Evolutionary conservation across 1,284 basidiomycete genomes (phyloP).

Genomic region (Apiotrichum veenhuisii): DNA sequence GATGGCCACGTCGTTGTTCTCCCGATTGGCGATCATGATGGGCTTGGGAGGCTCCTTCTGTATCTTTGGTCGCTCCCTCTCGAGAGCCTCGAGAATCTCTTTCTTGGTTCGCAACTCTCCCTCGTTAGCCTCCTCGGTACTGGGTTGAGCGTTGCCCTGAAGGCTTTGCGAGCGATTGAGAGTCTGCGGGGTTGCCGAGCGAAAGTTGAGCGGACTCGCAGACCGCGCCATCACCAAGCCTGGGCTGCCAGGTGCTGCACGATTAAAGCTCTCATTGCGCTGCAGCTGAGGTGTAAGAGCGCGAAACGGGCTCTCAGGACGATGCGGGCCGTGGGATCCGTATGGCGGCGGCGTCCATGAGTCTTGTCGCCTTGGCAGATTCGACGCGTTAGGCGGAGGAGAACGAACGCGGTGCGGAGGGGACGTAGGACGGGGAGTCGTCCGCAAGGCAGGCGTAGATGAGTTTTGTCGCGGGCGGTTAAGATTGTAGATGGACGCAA

Average conservation of each 20-base stretch:
- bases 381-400: not conserved
- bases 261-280: not conserved
- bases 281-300: not conserved
- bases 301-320: not conserved
- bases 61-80: not conserved
- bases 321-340: not conserved
- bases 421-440: not conserved
- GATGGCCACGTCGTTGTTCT: not conserved
- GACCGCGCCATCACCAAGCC: not conserved
- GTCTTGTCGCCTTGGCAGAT: not conserved
- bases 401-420: not conserved
- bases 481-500: not conserved
- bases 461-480: not conserved
- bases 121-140: too few species aligned
- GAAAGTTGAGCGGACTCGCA: not conserved
- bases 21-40: not conserved
- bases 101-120: not conserved
- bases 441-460: not conserved
- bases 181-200: not conserved
- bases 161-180: too few species aligned
- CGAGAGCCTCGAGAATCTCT: not conserved
- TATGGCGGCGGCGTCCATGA: not conserved
- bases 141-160: not conserved
- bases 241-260: not conserved
- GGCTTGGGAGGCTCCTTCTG: not conserved